phyloP scores from a whole-genome alignment of 208 protist genomes.

The Trypanosoma scelopori region DNA sequence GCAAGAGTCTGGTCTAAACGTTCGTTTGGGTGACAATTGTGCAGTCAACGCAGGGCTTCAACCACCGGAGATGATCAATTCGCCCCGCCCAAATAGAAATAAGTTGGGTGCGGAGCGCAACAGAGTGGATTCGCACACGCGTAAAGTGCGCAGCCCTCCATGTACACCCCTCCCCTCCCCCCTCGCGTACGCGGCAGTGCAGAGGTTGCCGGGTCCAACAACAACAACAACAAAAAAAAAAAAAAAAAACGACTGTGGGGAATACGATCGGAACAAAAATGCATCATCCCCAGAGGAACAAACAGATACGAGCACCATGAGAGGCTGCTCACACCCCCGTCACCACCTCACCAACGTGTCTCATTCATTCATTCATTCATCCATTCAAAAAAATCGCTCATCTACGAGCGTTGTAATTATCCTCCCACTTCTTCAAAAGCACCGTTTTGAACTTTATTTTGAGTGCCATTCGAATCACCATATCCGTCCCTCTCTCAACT shows the following conservation, averaged over 20 bases:
- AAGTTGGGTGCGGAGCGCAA: constrained; percentile 23
- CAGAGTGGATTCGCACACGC: constrained; percentile 23
- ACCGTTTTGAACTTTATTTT: constrained; percentile 71
- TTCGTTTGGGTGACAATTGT: constrained; percentile 11
- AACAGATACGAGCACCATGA: no score
- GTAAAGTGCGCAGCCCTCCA: constrained; percentile 23
- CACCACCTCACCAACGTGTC: no score
- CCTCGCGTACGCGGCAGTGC: neutral
- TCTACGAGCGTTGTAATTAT: neutral
- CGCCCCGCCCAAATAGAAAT: neutral
- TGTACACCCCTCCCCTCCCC: no score
- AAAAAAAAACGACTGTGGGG: no score
- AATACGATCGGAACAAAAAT: no score
- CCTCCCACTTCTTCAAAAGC: constrained; percentile 31
- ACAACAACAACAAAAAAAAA: neutral
- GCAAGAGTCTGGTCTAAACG: constrained; percentile 15
- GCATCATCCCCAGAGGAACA: no score
- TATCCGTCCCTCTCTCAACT: constrained; percentile 53
- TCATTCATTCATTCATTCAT: no score
- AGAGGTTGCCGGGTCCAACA: constrained; percentile 15
- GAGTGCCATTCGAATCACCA: constrained; percentile 55
- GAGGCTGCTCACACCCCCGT: no score
- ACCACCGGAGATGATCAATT: constrained; percentile 13
- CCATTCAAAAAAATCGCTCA: neutral
- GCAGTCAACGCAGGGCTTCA: constrained; percentile 25